Conservation (phyloP, 2,329 filamentous ascomycete genomes). For the Colletotrichum sp. region DNA sequence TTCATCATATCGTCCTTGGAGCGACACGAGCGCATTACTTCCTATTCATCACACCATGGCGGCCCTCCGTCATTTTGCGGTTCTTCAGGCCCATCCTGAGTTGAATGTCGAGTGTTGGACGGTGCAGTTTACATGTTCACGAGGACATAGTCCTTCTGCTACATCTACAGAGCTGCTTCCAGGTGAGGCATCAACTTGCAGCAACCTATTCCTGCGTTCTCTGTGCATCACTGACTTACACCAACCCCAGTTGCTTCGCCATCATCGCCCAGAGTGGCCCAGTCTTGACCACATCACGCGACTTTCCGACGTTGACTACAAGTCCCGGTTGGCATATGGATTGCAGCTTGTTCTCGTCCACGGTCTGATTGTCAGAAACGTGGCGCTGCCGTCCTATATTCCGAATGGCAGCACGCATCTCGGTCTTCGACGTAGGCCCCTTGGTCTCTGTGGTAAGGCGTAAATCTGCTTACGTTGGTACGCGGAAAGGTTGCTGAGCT, state of each 20-base stretch:
- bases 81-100: not conserved
- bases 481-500: not conserved
- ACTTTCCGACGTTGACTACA: not conserved
- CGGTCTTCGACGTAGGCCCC: not conserved
- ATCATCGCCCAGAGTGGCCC: not conserved
- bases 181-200: not conserved
- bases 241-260: not conserved
- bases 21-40: slow-evolving; percentile 23
- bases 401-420: not conserved
- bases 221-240: not conserved
- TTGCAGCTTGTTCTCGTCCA: not conserved
- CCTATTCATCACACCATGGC: not conserved
- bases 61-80: not conserved
- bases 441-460: not conserved
- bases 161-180: not conserved
- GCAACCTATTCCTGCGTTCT: not conserved
- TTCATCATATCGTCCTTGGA: slow-evolving; percentile 19
- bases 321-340: not conserved
- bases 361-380: not conserved
- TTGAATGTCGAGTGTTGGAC: not conserved
- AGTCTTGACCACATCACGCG: not conserved
- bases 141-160: not conserved
- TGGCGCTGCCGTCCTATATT: not conserved
- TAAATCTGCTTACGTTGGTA: not conserved
- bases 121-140: not conserved